Base-by-base conservation (phyloP, 768 basidiomycete genomes). In the Paxillus ammoniavirescens region DNA sequence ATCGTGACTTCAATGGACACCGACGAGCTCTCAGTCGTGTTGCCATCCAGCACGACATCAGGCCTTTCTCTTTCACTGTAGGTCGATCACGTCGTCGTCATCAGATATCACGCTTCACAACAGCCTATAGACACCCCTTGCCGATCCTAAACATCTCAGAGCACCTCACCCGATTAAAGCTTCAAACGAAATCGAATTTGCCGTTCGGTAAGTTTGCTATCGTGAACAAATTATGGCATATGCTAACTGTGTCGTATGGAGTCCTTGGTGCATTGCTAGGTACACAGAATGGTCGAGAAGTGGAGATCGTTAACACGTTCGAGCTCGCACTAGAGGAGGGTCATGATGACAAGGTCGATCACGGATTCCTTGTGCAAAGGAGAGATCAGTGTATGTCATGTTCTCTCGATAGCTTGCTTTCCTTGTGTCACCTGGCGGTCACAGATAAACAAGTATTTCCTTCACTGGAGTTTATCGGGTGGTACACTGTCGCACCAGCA, bases 381-480 rank as follows among this genome's bases (percentile, higher is more conserved):
- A 82, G 84, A 61, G 93, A 95, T 57, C 94, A 98, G 72, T 99
- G 96, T 86, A 54, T 73, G 78, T 56, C 28, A 23, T 13, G 45
- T 53, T 42, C 21, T 43, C 26, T 52, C 36, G 13, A 36, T 21
- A 9, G 9, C n/a, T 13, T 42, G 12, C 28, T 26, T 50, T 30
- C 45, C 45, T 47, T 52, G 18, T 31, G 57, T 51, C 42, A 59
- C 18, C 33, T 45, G 50, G 52, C 17, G 15, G 31, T 49, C 47
- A 42, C 69, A 98, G 96, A 94, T 78, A 96, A 96, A 71, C 94
- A 97, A 73, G 96, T 98, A 18, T 98, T 99, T 70, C 97, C 97
- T 10, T 93, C 94, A 1, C 79, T 98, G 33, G 97, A 98, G 66
- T 87, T 99, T 65, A 90, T 99, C 47, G 97, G 97, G 8, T 99